Evolutionary conservation across 2,329 filamentous ascomycete genomes (phyloP).

Genomic region (Curvularia hawaiiensis): DNA sequence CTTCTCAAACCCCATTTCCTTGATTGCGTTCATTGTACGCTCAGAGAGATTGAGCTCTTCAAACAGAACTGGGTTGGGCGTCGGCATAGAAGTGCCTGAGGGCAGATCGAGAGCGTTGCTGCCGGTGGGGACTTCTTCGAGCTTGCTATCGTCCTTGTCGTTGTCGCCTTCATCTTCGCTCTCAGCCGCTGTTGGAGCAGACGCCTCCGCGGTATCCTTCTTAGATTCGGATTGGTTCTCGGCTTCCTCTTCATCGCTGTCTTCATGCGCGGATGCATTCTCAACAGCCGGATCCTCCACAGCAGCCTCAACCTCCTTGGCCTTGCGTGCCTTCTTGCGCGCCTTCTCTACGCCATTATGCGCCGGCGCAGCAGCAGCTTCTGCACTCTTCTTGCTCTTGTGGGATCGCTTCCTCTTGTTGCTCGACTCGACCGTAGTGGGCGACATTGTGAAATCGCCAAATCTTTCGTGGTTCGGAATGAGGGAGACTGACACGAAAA

Average conservation of each 20-base stretch:
- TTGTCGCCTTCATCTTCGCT: conserved; percentile 33
- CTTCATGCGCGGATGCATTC: conserved; percentile 36
- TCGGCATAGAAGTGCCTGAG: conserved; percentile 62
- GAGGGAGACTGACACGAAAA: conserved; percentile 6
- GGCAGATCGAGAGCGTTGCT: conserved; percentile 54
- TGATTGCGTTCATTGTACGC: conserved; percentile 85
- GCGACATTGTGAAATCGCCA: conserved; percentile 39
- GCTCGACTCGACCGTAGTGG: conserved; percentile 45
- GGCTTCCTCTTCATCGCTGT: conserved; percentile 42
- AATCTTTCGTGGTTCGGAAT: neutral
- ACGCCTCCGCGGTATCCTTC: conserved; percentile 35
- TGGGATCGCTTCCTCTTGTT: conserved; percentile 58
- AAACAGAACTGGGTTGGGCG: conserved; percentile 71
- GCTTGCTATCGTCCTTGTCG: conserved; percentile 25
- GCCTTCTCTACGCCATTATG: conserved; percentile 28
- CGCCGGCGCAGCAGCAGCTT: conserved; percentile 24
- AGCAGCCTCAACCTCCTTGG: conserved; percentile 45
- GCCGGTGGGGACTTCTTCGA: conserved; percentile 13
- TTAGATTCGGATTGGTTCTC: conserved; percentile 28
- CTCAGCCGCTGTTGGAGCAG: conserved; percentile 34
- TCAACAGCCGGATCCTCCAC: conserved; percentile 29
- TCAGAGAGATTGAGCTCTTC: conserved; percentile 83
- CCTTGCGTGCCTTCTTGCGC: conserved; percentile 46
- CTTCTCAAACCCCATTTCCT: conserved; percentile 89
- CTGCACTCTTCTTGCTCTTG: conserved; percentile 43